phyloP scores from a whole-genome alignment of 2,329 filamentous ascomycete species.

The Hymenoscyphus infarciens region DNA sequence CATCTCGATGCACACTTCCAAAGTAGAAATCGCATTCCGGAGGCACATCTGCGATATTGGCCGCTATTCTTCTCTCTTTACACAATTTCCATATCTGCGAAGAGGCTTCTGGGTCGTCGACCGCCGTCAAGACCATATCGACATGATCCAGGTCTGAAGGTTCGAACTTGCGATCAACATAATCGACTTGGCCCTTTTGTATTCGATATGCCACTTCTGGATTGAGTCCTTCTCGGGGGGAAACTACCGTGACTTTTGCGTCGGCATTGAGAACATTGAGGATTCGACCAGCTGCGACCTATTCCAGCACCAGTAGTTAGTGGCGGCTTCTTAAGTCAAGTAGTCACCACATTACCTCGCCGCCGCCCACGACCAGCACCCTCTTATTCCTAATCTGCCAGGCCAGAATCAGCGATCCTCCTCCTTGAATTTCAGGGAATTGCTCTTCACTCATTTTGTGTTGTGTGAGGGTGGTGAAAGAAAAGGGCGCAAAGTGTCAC shows the following conservation, averaged over 20 bases:
- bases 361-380: slow-evolving; percentile 89
- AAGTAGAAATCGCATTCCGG: slow-evolving; percentile 99
- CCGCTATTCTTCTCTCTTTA: slow-evolving; percentile 77
- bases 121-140: slow-evolving; percentile 87
- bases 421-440: slow-evolving; percentile 81
- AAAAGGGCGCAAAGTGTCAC: background rate
- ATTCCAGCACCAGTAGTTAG: slow-evolving; percentile 27
- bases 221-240: slow-evolving; percentile 75
- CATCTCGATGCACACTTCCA: slow-evolving; percentile 90
- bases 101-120: slow-evolving; percentile 91
- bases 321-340: slow-evolving; percentile 12
- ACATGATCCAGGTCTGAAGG: slow-evolving; percentile 81
- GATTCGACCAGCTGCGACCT: slow-evolving; percentile 95
- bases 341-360: slow-evolving; percentile 65
- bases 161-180: slow-evolving; percentile 80
- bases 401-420: slow-evolving; percentile 88
- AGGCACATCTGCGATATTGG: slow-evolving; percentile 96
- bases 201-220: slow-evolving; percentile 84
- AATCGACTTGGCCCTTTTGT: slow-evolving; percentile 68
- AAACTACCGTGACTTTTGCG: slow-evolving; percentile 82
- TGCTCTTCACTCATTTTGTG: slow-evolving; percentile 31
- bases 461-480: slow-evolving; percentile 7
- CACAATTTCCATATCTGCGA: slow-evolving; percentile 90
- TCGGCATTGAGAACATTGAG: slow-evolving; percentile 94
- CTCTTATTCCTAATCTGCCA: slow-evolving; percentile 91